Base-by-base conservation (phyloP, 257 asterid species). In the Fraxinus cuspidata region DNA sequence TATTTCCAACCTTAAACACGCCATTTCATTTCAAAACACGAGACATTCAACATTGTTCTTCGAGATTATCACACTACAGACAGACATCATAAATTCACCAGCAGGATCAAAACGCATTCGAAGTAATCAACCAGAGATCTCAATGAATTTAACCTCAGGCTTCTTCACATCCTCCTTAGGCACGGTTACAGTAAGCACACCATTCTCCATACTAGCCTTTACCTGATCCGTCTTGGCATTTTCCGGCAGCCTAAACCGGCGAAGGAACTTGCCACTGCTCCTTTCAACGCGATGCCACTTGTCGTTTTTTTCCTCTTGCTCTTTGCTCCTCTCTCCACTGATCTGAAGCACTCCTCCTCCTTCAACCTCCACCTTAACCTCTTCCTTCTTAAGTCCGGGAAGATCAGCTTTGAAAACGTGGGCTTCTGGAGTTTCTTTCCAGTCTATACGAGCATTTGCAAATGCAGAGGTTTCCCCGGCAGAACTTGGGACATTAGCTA, bases 221-320 rank as follows among this genome's bases (percentile, higher is more conserved):
- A 82, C 76, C 40, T 73, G 58, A 1, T 71, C 77, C 66, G 76
- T 1, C 38, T 83, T 79, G 4, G 79, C 83, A 23, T 83, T 83
- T 1, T 75, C 81, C 70, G 83, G 85, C 80, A 82, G 56, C 77
- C 80, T 73, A 73, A 83, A 79, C 23, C 84, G 78, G 44, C 82
- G 78, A 47, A 76, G 53, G 70, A 82, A 82, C 72, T 75, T 74
- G 0, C 79, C 79, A 34, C 77, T 66, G 75, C 83, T 82, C 76
- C 83, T 79, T 76, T 82, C 83, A 0, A 82, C 28, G n/a, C 86
- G 79, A 47, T 80, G 86, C 86, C 86, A 83, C 80, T 70, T 80
- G 78, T 83, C 86, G 34, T 73, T 77, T 78, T 83, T 80, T 78
- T 83, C 86, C 49, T 80, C 86, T 21, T 83, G 72, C 80, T 83